phyloP scores from a whole-genome alignment of 306 rosid genomes.

The Trifolium pratense region DNA sequence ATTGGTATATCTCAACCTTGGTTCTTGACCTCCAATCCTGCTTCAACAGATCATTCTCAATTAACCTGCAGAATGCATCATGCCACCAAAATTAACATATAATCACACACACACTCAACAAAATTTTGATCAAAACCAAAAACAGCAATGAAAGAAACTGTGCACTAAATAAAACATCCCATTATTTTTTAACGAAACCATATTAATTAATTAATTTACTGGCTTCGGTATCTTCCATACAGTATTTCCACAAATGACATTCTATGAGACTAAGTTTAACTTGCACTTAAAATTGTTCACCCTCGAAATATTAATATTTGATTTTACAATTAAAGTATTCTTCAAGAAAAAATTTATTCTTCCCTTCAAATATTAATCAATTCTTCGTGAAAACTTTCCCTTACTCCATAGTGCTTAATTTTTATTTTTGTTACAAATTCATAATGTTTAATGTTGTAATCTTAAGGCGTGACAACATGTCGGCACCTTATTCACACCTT shows the following conservation, averaged over 20 bases:
- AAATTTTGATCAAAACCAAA: neutral
- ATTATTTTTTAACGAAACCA: too few species aligned
- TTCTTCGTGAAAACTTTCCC: neutral
- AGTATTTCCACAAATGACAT: too few species aligned
- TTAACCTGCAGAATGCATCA: conserved; percentile 50
- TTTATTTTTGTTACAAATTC: too few species aligned
- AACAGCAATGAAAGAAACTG: neutral
- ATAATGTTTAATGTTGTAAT: too few species aligned
- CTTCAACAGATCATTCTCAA: conserved; percentile 77
- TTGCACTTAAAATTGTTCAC: neutral
- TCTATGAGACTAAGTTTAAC: too few species aligned
- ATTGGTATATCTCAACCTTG: conserved; percentile 62
- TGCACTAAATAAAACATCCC: neutral
- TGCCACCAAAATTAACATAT: neutral
- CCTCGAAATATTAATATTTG: too few species aligned
- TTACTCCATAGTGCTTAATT: neutral
- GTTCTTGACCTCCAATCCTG: conserved; percentile 83
- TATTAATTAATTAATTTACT: too few species aligned
- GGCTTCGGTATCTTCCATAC: neutral
- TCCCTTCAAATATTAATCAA: neutral
- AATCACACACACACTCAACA: neutral
- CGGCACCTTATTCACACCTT: too few species aligned
- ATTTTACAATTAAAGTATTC: too few species aligned
- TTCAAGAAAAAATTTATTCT: neutral
- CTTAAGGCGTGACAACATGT: too few species aligned